Evolutionary conservation across 352 stramenopile species (phyloP).

Genomic region (Plasmopara muralis): DNA sequence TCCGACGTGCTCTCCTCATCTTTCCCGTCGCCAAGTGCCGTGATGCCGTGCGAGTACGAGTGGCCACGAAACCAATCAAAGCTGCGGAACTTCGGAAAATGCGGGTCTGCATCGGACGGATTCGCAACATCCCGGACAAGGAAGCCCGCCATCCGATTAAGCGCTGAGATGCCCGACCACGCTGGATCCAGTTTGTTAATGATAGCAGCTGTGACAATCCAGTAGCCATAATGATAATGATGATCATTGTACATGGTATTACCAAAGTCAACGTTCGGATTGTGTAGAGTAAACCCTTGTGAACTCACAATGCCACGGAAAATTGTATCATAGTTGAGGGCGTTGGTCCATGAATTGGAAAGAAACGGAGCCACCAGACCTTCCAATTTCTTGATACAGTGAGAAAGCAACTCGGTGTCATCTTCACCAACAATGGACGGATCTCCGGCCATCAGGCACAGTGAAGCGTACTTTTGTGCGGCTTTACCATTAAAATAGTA

Average conservation of each 20-base stretch:
- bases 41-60: conserved; percentile 46
- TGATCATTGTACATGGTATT: conserved; percentile 57
- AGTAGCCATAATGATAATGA: conserved; percentile 52
- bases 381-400: conserved; percentile 34
- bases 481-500: conserved; percentile 54
- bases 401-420: conserved; percentile 33
- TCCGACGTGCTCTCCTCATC: conserved; percentile 47
- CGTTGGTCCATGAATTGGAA: conserved; percentile 35
- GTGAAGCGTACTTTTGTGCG: conserved; percentile 44
- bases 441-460: conserved; percentile 45
- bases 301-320: conserved; percentile 43
- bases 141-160: conserved; percentile 34
- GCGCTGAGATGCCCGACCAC: conserved; percentile 23
- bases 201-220: conserved; percentile 28
- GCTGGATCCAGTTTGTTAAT: conserved; percentile 39
- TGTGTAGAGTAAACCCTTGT: conserved; percentile 33
- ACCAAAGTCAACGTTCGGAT: conserved; percentile 43
- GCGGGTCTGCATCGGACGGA: conserved; percentile 28
- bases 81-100: conserved; percentile 39
- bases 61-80: conserved; percentile 47
- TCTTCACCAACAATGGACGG: conserved; percentile 29
- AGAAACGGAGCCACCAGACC: conserved; percentile 33
- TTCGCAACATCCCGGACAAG: conserved; percentile 41
- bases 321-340: conserved; percentile 39
- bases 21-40: conserved; percentile 35